These are phyloP conservation scores for Leccinum uliginosum DNA, from an alignment of 768 basidiomycete genomes.

Conservation along the genomic window DNA sequence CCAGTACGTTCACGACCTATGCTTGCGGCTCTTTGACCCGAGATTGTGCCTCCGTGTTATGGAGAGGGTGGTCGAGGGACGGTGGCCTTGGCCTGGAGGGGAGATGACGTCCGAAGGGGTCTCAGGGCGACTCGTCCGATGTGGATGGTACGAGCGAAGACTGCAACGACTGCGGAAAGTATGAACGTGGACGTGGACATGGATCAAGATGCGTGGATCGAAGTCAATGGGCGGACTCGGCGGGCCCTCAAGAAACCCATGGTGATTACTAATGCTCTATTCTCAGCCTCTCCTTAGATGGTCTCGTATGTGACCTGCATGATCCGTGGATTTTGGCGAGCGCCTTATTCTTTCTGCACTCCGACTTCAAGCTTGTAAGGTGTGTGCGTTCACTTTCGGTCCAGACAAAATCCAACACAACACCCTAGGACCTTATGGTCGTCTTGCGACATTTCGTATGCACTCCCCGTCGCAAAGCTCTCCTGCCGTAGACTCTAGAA, in stretches of 20 bases:
- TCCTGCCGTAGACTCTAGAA: constrained; percentile 81
- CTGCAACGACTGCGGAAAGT: constrained; percentile 13
- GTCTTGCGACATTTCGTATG: constrained; percentile 87
- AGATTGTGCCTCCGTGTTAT: constrained; percentile 65
- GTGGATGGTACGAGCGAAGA: constrained; percentile 12
- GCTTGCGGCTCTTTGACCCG: constrained; percentile 62
- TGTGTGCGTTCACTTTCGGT: constrained; percentile 23
- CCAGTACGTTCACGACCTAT: constrained; percentile 69
- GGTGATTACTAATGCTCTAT: background rate
- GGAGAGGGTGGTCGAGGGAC: constrained; percentile 54
- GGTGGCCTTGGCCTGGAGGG: constrained; percentile 29
- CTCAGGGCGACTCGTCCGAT: constrained; percentile 18
- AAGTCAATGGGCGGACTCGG: constrained; percentile 3
- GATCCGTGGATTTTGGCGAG: constrained; percentile 70
- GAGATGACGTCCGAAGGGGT: constrained; percentile 24
- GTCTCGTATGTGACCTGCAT: constrained; percentile 91
- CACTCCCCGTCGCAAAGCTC: constrained; percentile 69
- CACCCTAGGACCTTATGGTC: constrained; percentile 77
- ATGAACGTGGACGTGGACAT: constrained; percentile 24
- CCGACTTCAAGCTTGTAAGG: constrained; percentile 79
- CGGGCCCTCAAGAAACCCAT: constrained; percentile 20
- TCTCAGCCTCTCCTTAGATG: constrained; percentile 46
- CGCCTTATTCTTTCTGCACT: constrained; percentile 74
- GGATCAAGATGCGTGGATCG: constrained; percentile 12
- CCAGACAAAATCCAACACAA: background rate